These are phyloP conservation scores for Chaetomium sp. DNA, from an alignment of 2,329 filamentous ascomycete species.

Conservation along the genomic window DNA sequence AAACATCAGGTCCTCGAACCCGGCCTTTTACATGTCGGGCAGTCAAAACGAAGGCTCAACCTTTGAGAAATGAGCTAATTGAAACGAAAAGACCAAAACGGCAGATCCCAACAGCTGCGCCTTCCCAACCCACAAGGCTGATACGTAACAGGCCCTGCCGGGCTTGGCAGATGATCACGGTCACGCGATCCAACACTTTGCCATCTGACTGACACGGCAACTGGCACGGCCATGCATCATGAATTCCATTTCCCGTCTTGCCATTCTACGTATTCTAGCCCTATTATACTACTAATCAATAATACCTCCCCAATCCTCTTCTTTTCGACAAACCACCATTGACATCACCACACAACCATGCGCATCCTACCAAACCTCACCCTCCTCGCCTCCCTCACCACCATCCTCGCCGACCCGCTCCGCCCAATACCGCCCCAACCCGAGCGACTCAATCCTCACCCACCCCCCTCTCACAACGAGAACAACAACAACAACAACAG, in stretches of 20 bases:
- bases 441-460: background rate
- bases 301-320: background rate
- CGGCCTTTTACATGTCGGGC: too few species aligned
- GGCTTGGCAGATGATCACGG: conserved; percentile 18
- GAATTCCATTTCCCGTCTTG: background rate
- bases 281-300: background rate
- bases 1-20: too few species aligned
- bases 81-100: background rate
- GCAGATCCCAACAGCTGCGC: background rate
- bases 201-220: conserved; percentile 13
- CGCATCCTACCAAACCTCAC: conserved; percentile 5
- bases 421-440: background rate
- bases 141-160: background rate
- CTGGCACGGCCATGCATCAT: background rate
- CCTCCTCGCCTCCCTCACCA: background rate
- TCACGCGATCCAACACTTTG: conserved; percentile 22
- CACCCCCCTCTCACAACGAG: background rate
- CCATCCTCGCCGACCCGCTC: background rate
- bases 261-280: background rate
- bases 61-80: background rate
- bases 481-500: background rate
- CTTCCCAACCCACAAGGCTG: background rate
- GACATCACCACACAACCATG: conserved; percentile 3
- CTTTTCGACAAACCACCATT: background rate
- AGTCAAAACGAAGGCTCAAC: background rate